These are phyloP conservation scores for Monilinia aucupariae DNA, from an alignment of 2,329 filamentous ascomycete genomes.

Conservation along the genomic window DNA sequence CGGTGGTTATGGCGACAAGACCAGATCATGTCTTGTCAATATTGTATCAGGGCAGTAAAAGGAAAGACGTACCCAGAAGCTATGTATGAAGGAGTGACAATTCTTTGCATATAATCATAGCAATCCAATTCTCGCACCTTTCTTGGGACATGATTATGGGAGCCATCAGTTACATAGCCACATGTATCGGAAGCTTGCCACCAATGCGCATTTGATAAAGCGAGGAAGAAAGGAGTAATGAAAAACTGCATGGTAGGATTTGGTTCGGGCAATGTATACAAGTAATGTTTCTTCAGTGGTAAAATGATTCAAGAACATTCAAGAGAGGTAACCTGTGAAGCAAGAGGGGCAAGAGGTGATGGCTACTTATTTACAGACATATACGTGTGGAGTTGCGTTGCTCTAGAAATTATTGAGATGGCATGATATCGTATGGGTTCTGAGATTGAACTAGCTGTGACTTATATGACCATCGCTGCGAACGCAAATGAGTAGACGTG, in stretches of 20 bases:
- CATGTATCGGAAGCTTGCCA: background rate
- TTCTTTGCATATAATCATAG: slow-evolving; percentile 3
- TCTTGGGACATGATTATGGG: slow-evolving; percentile 2
- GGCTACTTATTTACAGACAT: background rate
- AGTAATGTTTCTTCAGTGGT: background rate
- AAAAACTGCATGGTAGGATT: background rate
- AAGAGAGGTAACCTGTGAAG: background rate
- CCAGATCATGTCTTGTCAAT: background rate
- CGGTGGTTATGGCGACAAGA: background rate
- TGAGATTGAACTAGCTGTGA: background rate
- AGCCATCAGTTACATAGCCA: background rate
- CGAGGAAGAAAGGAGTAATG: background rate
- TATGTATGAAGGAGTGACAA: slow-evolving; percentile 2
- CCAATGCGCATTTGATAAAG: slow-evolving; percentile 2
- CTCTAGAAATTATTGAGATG: background rate
- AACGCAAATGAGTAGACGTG: background rate
- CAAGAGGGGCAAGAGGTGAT: background rate
- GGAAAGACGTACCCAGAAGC: background rate
- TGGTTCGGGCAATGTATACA: background rate
- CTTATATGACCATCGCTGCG: background rate
- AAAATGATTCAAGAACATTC: background rate
- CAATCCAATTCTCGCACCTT: slow-evolving; percentile 7
- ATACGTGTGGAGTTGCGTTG: background rate
- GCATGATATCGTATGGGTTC: background rate
- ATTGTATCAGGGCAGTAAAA: background rate